Percentiles rank a stretch among this genome's conserved stretches.
phyloP scores from a whole-genome alignment of 345 rosid species.

The Sisymbrium altissimum region DNA sequence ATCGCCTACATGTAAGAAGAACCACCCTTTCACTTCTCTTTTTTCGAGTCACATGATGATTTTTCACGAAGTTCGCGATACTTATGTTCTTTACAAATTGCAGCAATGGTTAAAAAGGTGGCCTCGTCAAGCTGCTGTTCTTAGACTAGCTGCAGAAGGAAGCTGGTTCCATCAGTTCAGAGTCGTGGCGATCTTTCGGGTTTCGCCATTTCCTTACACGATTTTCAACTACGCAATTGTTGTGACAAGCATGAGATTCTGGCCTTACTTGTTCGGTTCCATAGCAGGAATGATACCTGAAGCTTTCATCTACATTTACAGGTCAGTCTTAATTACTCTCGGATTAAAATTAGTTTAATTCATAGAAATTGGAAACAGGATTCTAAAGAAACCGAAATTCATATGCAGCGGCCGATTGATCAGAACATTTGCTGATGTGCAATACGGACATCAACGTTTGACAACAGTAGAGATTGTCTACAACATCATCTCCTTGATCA shows the following conservation, averaged over 20 bases:
- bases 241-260: constrained; percentile 79
- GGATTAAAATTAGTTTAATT: neutral
- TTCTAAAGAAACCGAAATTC: neutral
- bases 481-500: constrained; percentile 57
- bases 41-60: neutral
- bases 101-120: constrained; percentile 96
- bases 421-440: constrained; percentile 67
- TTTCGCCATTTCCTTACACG: constrained; percentile 98
- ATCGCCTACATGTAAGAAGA: constrained; percentile 75
- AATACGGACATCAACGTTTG: constrained; percentile 58
- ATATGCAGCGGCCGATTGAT: constrained; percentile 73
- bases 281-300: constrained; percentile 96
- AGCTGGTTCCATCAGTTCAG: constrained; percentile 92
- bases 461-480: constrained; percentile 64
- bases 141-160: constrained; percentile 90
- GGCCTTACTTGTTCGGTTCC: constrained; percentile 91
- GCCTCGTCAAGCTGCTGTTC: constrained; percentile 82
- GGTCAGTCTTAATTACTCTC: constrained; percentile 39
- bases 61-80: neutral
- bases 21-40: neutral
- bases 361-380: neutral
- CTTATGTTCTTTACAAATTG: constrained; percentile 19
- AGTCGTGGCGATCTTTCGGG: constrained; percentile 85
- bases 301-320: constrained; percentile 92
- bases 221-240: constrained; percentile 93